Evolutionary conservation across 192 early-diverging fungal genomes (phyloP).

Genomic region (Lunasporangiospora selenospora): DNA sequence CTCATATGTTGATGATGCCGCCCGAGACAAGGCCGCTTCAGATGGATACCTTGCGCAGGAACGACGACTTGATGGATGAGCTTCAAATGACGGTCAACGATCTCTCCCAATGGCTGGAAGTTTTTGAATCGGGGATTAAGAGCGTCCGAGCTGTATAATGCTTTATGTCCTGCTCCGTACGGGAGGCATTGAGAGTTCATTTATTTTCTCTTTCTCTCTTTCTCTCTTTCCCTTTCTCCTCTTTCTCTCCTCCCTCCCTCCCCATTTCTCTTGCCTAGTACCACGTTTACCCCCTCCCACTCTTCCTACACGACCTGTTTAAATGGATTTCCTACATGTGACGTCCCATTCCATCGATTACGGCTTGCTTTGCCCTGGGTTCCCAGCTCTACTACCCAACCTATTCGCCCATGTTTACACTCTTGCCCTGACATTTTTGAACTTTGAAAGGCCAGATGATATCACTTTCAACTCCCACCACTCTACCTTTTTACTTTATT

Average conservation of each 20-base stretch:
- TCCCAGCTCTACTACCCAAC: too few species aligned
- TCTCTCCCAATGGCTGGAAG: slow-evolving; percentile 50
- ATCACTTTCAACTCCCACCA: too few species aligned
- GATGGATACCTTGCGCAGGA: slow-evolving; percentile 51
- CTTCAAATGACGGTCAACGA: slow-evolving; percentile 48
- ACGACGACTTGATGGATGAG: slow-evolving; percentile 51
- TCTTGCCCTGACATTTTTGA: too few species aligned
- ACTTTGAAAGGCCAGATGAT: too few species aligned
- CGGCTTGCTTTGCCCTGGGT: too few species aligned
- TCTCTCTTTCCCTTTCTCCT: not conserved
- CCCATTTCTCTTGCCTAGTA: not conserved
- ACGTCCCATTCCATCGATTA: too few species aligned
- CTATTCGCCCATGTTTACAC: too few species aligned
- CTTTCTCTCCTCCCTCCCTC: not conserved
- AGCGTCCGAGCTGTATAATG: slow-evolving; percentile 3
- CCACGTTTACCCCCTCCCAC: too few species aligned
- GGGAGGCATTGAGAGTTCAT: too few species aligned
- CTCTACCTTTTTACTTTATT: too few species aligned
- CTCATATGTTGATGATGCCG: slow-evolving; percentile 34
- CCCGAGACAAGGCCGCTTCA: slow-evolving; percentile 48
- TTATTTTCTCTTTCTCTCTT: not conserved
- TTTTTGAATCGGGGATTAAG: slow-evolving; percentile 54
- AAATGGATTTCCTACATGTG: too few species aligned
- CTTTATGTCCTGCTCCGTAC: slow-evolving; percentile 1
- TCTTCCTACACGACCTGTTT: too few species aligned